phyloP scores from a whole-genome alignment of 345 rosid species.

The Gossypium bickii region DNA sequence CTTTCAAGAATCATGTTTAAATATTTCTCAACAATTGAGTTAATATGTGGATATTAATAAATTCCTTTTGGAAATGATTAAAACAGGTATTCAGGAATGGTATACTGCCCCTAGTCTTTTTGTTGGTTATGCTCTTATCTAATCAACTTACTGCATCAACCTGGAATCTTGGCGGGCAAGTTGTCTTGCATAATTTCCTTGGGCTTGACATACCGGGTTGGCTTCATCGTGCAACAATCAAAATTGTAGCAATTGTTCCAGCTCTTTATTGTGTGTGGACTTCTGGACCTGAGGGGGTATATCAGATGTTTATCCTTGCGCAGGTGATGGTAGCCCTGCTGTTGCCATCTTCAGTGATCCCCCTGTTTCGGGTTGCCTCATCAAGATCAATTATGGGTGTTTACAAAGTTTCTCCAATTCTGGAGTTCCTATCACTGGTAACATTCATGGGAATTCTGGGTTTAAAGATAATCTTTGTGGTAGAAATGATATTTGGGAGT shows the following conservation, averaged over 20 bases:
- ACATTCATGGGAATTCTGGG: constrained; percentile 70
- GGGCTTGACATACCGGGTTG: constrained; percentile 79
- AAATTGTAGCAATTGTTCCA: constrained; percentile 77
- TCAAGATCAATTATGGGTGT: constrained; percentile 82
- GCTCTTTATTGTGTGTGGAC: constrained; percentile 85
- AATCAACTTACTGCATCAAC: constrained; percentile 72
- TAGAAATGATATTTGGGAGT: constrained; percentile 81
- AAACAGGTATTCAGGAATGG: constrained; percentile 71
- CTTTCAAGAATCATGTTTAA: constrained; percentile 2
- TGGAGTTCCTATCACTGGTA: constrained; percentile 59
- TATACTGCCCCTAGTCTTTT: constrained; percentile 47
- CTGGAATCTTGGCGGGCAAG: constrained; percentile 82
- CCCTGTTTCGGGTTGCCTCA: constrained; percentile 83
- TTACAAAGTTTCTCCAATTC: constrained; percentile 68
- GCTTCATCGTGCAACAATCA: constrained; percentile 85
- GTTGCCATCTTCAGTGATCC: constrained; percentile 89
- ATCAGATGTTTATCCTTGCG: constrained; percentile 70
- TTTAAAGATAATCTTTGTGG: constrained; percentile 68
- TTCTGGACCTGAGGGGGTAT: constrained; percentile 86
- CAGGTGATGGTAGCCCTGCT: constrained; percentile 83
- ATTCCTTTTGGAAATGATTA: constrained; percentile 8
- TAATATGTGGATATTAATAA: constrained; percentile 16
- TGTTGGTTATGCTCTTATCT: constrained; percentile 57
- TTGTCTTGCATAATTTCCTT: constrained; percentile 68
- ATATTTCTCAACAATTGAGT: not conserved